A percentile compares a stretch with the other conserved stretches of the same genome.
These are phyloP conservation scores for Ceratonia siliqua DNA, from an alignment of 306 rosid genomes.

Conservation along the genomic window DNA sequence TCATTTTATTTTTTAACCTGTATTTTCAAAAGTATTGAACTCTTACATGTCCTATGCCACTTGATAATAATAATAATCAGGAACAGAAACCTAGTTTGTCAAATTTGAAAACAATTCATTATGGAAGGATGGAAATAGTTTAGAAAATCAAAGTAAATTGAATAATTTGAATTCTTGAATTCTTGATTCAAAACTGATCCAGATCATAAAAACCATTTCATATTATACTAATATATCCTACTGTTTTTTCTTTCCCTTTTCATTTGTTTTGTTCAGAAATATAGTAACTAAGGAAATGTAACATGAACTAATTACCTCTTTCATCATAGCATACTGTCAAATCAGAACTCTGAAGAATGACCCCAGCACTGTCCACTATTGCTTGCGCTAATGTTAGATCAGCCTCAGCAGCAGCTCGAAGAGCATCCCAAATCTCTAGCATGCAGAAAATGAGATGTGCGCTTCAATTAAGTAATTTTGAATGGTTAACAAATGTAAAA, in stretches of 20 bases:
- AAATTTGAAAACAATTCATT: neutral
- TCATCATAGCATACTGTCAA: constrained; percentile 93
- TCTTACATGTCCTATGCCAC: neutral
- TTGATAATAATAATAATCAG: neutral
- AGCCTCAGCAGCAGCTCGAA: constrained; percentile 96
- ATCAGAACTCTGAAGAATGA: constrained; percentile 88
- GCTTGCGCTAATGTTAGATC: constrained; percentile 84
- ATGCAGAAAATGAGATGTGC: constrained; percentile 34
- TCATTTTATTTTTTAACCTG: neutral
- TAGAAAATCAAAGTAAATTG: neutral
- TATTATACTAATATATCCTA: too few species aligned
- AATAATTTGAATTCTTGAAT: too few species aligned
- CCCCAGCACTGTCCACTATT: constrained; percentile 92
- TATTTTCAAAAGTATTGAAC: neutral
- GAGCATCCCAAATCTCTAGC: constrained; percentile 98
- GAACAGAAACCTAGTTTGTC: neutral
- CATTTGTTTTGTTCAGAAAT: neutral
- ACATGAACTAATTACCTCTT: constrained; percentile 60
- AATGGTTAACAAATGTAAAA: neutral
- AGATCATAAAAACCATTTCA: neutral
- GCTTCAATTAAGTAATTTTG: constrained; percentile 25
- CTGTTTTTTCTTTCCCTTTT: neutral
- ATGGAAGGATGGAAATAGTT: neutral
- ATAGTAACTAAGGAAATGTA: constrained; percentile 8
- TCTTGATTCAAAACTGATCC: neutral